Conservation (phyloP, 2,329 filamentous ascomycete genomes). For the Exophiala spinifera region DNA sequence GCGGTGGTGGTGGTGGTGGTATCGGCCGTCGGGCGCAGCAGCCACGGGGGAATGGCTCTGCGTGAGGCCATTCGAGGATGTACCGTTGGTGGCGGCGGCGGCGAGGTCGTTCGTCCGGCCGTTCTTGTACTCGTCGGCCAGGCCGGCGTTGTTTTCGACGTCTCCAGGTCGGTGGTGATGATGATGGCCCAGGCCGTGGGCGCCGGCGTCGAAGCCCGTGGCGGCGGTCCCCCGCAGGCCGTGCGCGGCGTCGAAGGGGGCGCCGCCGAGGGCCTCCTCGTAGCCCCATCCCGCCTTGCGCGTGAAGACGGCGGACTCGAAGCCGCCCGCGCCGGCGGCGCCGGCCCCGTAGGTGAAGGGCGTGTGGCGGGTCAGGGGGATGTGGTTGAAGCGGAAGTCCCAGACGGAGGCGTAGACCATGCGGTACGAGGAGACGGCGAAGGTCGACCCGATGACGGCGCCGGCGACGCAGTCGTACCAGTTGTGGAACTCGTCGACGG, state of each 20-base stretch:
- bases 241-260: conserved; percentile 42
- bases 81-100: not conserved
- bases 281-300: conserved; percentile 60
- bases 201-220: conserved; percentile 24
- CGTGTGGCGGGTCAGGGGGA: conserved; percentile 59
- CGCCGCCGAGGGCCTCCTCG: conserved; percentile 39
- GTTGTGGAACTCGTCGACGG: conserved; percentile 72
- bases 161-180: conserved; percentile 12
- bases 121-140: not conserved
- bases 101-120: conserved; percentile 4
- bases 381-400: conserved; percentile 66
- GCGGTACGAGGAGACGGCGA: conserved; percentile 64
- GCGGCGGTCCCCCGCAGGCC: conserved; percentile 21
- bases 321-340: conserved; percentile 39
- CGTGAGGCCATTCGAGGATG: not conserved
- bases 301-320: conserved; percentile 57
- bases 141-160: conserved; percentile 21
- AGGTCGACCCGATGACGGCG: conserved; percentile 61
- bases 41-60: not conserved
- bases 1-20: not conserved
- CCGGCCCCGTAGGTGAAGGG: conserved; percentile 52
- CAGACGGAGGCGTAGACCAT: conserved; percentile 67
- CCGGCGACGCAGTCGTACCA: conserved; percentile 72
- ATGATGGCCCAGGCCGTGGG: conserved; percentile 3
- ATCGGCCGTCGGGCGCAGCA: conserved; percentile 4